These are phyloP conservation scores for Cucurbitaria berberidis DNA, from an alignment of 2,329 filamentous ascomycete species.

Conservation along the genomic window DNA sequence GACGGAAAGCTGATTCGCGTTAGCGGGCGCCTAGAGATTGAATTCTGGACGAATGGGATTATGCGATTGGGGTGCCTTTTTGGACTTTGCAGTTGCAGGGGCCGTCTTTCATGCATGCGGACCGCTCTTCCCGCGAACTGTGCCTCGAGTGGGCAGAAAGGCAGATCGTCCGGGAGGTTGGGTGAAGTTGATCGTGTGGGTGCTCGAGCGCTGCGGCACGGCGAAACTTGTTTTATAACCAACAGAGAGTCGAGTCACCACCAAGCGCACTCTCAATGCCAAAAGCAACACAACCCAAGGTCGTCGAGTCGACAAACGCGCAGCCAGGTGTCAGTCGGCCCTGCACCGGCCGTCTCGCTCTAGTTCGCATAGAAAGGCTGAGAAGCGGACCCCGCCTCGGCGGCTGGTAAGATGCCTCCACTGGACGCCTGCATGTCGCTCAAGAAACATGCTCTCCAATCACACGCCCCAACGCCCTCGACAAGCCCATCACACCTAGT, in stretches of 20 bases:
- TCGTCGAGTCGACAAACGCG: conserved; percentile 2
- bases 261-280: too few relatives aligned
- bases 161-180: conserved; percentile 9
- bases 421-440: conserved; percentile 38
- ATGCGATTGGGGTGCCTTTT: conserved; percentile 7
- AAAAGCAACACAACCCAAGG: conserved; percentile 6
- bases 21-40: conserved; percentile 21
- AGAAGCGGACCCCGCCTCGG: conserved; percentile 45
- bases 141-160: conserved; percentile 28
- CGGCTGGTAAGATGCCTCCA: conserved; percentile 37
- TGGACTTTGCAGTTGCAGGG: conserved; percentile 13
- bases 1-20: conserved; percentile 14
- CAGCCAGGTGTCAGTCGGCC: conserved; percentile 10
- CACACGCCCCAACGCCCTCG: conserved; percentile 19
- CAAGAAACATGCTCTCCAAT: conserved; percentile 40
- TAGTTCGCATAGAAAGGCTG: conserved; percentile 19
- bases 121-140: conserved; percentile 30
- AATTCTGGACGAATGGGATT: conserved; percentile 14
- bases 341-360: conserved; percentile 5
- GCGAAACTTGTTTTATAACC: conserved; percentile 23
- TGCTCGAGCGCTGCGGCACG: conserved; percentile 13
- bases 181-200: conserved; percentile 1
- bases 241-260: too few relatives aligned
- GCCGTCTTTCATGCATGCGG: conserved; percentile 29
- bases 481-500: conserved; percentile 33